Conservation (phyloP, 129 eudicot genomes). For the Calendula officinalis region DNA sequence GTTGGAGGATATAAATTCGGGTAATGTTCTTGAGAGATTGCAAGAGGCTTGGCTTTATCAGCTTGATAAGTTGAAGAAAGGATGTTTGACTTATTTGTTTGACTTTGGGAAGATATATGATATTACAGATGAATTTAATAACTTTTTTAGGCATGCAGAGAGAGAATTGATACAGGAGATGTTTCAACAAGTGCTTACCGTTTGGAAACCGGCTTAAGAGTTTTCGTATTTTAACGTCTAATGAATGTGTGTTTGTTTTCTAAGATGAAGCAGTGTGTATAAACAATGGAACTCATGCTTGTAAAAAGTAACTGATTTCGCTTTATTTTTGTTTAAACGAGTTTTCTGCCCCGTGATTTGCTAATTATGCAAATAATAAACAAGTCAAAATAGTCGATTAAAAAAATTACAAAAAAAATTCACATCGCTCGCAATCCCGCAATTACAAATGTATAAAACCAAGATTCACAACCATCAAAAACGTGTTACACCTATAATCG, state of each 20-base stretch:
- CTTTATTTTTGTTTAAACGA: too few species aligned
- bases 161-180: conserved; percentile 63
- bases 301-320: too few species aligned
- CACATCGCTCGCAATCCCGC: background rate
- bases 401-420: background rate
- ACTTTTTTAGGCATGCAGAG: conserved; percentile 64
- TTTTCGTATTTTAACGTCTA: conserved; percentile 22
- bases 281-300: too few species aligned
- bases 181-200: conserved; percentile 70
- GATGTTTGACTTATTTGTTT: conserved; percentile 66
- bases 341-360: too few species aligned
- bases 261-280: too few species aligned
- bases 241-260: background rate
- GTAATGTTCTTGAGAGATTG: conserved; percentile 82
- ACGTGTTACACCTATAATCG: conserved; percentile 13
- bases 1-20: conserved; percentile 66
- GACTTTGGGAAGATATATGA: conserved; percentile 88
- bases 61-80: conserved; percentile 64
- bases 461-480: background rate
- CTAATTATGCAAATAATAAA: too few species aligned
- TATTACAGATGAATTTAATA: conserved; percentile 59
- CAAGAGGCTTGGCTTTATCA: conserved; percentile 88
- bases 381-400: too few species aligned
- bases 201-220: conserved; percentile 60
- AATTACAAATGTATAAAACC: background rate